Conservation (phyloP, 2,329 filamentous ascomycete genomes). For the Diaporthe citri region DNA sequence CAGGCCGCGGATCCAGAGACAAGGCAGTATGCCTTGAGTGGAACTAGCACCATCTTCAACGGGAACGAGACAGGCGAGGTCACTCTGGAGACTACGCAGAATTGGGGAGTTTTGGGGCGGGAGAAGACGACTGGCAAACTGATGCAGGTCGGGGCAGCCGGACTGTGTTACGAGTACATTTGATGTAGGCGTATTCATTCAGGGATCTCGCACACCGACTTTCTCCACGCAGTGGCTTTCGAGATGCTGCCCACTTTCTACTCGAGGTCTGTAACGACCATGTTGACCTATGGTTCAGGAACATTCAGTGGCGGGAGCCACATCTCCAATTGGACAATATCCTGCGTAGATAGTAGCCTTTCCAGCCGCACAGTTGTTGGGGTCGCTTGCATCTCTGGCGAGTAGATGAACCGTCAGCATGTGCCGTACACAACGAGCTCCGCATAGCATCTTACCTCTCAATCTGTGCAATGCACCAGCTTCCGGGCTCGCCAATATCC, state of each 20-base stretch:
- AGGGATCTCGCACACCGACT: neutral
- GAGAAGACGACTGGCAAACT: neutral
- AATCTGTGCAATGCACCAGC: slow-evolving; percentile 6
- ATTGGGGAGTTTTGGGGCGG: neutral
- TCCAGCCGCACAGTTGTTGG: neutral
- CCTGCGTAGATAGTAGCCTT: neutral
- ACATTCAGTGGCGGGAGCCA: neutral
- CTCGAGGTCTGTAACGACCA: neutral
- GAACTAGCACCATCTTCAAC: neutral
- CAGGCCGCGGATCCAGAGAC: slow-evolving; percentile 39
- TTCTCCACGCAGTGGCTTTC: too few species aligned
- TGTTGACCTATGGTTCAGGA: neutral
- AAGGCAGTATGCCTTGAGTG: slow-evolving; percentile 2
- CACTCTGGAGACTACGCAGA: neutral
- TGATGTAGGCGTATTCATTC: neutral
- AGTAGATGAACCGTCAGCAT: neutral
- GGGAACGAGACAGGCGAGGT: neutral
- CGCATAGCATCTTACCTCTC: neutral
- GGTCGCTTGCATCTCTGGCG: neutral
- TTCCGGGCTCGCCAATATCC: neutral
- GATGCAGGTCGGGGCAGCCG: neutral
- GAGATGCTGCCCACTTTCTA: neutral
- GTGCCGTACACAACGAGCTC: neutral
- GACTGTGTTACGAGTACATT: neutral
- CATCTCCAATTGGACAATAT: neutral